phyloP scores from a whole-genome alignment of 371 early-diverging fungal genomes.

The Mucor ambiguus region DNA sequence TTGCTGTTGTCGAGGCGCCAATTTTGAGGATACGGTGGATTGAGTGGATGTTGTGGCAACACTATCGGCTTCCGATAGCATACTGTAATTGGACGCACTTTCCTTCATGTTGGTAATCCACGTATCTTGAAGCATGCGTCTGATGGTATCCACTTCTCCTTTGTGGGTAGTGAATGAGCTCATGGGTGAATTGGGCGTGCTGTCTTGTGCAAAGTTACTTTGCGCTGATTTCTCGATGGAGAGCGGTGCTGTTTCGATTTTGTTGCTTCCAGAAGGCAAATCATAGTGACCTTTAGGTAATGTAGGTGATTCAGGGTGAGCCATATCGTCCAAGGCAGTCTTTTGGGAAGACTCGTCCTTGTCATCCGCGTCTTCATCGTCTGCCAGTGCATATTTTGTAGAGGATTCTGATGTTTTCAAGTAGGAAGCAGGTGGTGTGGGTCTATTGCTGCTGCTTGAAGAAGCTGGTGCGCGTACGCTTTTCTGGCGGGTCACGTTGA shows the following conservation, averaged over 20 bases:
- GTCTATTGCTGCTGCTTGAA: background rate
- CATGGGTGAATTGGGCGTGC: background rate
- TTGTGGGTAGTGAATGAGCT: background rate
- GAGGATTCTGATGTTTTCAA: constrained; percentile 20
- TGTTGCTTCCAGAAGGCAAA: background rate
- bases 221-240: background rate
- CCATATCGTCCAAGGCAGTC: background rate
- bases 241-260: background rate
- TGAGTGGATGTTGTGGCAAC: background rate
- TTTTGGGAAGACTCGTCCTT: background rate
- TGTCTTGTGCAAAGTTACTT: background rate
- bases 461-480: background rate
- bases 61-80: constrained; percentile 19
- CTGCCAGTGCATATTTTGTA: constrained; percentile 24
- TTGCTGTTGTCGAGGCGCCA: constrained; percentile 12
- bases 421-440: background rate
- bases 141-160: constrained; percentile 35
- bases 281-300: background rate
- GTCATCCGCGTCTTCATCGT: constrained; percentile 5
- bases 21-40: background rate
- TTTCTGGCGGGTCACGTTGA: background rate
- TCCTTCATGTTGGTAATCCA: constrained; percentile 29
- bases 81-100: constrained; percentile 26
- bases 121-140: constrained; percentile 36
- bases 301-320: background rate